A percentile compares a stretch with the other conserved stretches of the same genome.
These are phyloP conservation scores for Pythium pyrilobum DNA, from an alignment of 352 stramenopile genomes.

Conservation along the genomic window DNA sequence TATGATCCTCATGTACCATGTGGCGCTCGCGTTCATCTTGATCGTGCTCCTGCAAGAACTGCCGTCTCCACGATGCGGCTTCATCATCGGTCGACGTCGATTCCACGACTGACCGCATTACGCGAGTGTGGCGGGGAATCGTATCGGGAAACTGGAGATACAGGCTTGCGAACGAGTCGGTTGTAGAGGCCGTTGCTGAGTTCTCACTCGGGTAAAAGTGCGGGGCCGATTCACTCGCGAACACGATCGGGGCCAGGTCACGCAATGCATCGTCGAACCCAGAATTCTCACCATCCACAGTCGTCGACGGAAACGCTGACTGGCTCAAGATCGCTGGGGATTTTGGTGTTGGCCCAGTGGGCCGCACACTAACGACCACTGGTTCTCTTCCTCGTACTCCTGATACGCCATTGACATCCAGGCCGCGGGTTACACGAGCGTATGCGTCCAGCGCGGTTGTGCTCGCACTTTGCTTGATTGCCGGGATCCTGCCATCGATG, in stretches of 20 bases:
- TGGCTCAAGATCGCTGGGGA: constrained; percentile 2
- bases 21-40: constrained; percentile 3
- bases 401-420: background rate
- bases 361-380: constrained; percentile 7
- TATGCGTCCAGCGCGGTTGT: constrained; percentile 6
- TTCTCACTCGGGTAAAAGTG: too few species aligned
- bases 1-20: constrained; percentile 11
- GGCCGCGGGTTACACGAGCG: background rate
- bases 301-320: background rate
- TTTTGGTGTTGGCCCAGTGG: constrained; percentile 6
- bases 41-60: constrained; percentile 11
- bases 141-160: constrained; percentile 65
- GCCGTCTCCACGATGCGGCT: background rate
- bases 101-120: constrained; percentile 4
- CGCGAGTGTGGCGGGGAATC: constrained; percentile 21
- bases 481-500: constrained; percentile 14
- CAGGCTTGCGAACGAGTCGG: constrained; percentile 22
- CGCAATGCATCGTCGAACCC: too few species aligned
- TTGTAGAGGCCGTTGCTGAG: too few species aligned
- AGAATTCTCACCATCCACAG: too few species aligned
- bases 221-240: too few species aligned
- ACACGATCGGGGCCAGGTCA: too few species aligned
- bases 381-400: background rate
- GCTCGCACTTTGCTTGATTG: constrained; percentile 12
- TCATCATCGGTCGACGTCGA: constrained; percentile 3